Evolutionary conservation across 1,284 basidiomycete genomes (phyloP).

Genomic region (Boletus sp.): DNA sequence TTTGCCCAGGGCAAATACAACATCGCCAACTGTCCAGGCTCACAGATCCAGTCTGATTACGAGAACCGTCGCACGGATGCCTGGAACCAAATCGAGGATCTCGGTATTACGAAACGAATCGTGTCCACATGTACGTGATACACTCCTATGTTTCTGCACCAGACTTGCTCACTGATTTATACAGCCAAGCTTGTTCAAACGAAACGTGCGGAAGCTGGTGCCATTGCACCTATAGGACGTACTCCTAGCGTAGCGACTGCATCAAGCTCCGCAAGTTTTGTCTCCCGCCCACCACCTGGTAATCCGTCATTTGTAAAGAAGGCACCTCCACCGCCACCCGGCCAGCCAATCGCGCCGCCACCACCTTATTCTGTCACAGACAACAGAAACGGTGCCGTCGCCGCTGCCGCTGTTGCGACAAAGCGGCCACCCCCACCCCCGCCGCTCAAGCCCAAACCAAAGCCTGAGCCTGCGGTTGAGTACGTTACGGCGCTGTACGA

Average conservation of each 20-base stretch:
- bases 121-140: constrained; percentile 75
- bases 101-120: constrained; percentile 81
- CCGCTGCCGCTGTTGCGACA: constrained; percentile 42
- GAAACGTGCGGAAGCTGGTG: constrained; percentile 45
- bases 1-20: constrained; percentile 90
- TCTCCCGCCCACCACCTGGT: constrained; percentile 43
- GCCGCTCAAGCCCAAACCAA: constrained; percentile 80
- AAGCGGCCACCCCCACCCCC: constrained; percentile 91
- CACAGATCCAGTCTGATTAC: constrained; percentile 81
- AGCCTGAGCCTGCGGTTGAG: constrained; percentile 62
- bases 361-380: constrained; percentile 47
- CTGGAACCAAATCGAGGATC: constrained; percentile 72
- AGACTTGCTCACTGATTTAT: constrained; percentile 5
- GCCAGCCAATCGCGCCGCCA: constrained; percentile 50
- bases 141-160: neutral
- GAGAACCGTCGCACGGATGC: constrained; percentile 81
- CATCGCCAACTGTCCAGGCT: constrained; percentile 59
- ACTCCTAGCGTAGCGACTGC: constrained; percentile 39
- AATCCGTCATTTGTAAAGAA: constrained; percentile 50
- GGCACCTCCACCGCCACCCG: constrained; percentile 49
- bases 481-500: constrained; percentile 97
- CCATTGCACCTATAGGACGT: constrained; percentile 44
- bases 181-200: constrained; percentile 68
- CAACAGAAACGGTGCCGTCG: constrained; percentile 18
- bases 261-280: constrained; percentile 49